Base-by-base conservation (phyloP, 495 filamentous ascomycete genomes). In the Barbatosphaeria neglecta region DNA sequence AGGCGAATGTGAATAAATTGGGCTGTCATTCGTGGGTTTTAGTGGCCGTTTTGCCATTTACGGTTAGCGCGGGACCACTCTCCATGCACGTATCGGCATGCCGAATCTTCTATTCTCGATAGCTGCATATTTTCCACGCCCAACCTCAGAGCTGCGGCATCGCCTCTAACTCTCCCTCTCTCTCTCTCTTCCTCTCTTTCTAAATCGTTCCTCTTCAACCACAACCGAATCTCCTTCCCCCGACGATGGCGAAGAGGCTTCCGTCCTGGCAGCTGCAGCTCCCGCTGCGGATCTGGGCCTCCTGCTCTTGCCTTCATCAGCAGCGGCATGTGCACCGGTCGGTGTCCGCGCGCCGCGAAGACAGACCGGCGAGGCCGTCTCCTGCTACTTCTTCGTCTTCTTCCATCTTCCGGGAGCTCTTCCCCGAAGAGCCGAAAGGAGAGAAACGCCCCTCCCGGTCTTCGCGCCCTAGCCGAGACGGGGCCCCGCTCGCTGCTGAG, bases 401-500 rank as follows among this genome's bases (percentile, higher is more conserved):
- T 31, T 72, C 76, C 7, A 65, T 81, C n/a, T 67, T 80, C 41
- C 73, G 76, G 27, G 67, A 75, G 52, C 66, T 82, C 0, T 81
- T 82, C 47, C 77, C 78, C 6, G 74, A 75, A 49, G 65, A 74
- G 37, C 60, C 59, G 50, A 45, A 37, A 18, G 31, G 31, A 15
- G 31, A 35, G 31, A 4, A 11, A n/a, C 13, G 2, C 1, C 37
- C 37, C 22, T 16, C 43, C 6, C 16, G 28, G 17, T 28, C 49
- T 15, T 1, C 43, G 25, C n/a, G 39, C 23, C 22, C 8, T 11
- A 37, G n/a, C n/a, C n/a, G n/a, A n/a, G n/a, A n/a, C n/a, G n/a
- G n/a, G n/a, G n/a, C n/a, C n/a, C n/a, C n/a, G n/a, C n/a, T n/a
- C n/a, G n/a, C n/a, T n/a, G n/a, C n/a, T n/a, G n/a, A n/a, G n/a